Evolutionary conservation across 768 basidiomycete genomes (phyloP), one percentile per base, ranked within the genome.

Genomic region (Tricholoma matsutake): DNA sequence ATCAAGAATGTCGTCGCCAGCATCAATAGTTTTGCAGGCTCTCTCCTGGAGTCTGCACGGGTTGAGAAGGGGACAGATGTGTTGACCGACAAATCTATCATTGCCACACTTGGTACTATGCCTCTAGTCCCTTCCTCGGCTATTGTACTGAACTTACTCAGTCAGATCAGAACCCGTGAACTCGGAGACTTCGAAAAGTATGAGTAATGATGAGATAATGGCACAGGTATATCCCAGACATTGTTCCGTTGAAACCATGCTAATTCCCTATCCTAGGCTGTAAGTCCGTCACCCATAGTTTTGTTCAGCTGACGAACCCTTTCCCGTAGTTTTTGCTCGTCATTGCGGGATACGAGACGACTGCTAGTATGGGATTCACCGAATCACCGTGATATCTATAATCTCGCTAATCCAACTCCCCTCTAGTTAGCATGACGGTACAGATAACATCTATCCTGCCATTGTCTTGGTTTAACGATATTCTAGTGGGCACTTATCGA

Each of bases 81-180:
- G 11, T 25, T 52, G 22, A 72, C 73, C 28, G 77, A 79, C 18
- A 78, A 76, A 62, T 79, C 77, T n/a, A 74, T 79, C 59, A 76
- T 78, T 54, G 78, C 75, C 6, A 60, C 76, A 11, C 64, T 78
- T 14, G 67, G 78, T 76, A 57, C 18, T 69, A 32, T 20, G n/a
- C 54, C 39, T 9, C 34, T 31, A 14, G 37, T 8, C 60, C 1
- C 20, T 47, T 47, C 3, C 3, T 25, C 4, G 45, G 20, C 2
- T 25, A 10, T 22, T 2, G n/a, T 9, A 22, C 20, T 47, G 22
- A 47, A 8, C 58, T 20, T 32, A 9, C 13, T 22, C 52, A 78
- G 76, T 78, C 31, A 77, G 72, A 56, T 73, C 76, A 1, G 74
- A 79, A 59, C 67, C 56, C 25, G 59, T 66, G 1, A 70, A 63